Percentiles rank a stretch among this genome's conserved stretches.
Evolutionary conservation across 1,139 yeast species (phyloP).

Genomic region (Yamadazyma diospyri): DNA sequence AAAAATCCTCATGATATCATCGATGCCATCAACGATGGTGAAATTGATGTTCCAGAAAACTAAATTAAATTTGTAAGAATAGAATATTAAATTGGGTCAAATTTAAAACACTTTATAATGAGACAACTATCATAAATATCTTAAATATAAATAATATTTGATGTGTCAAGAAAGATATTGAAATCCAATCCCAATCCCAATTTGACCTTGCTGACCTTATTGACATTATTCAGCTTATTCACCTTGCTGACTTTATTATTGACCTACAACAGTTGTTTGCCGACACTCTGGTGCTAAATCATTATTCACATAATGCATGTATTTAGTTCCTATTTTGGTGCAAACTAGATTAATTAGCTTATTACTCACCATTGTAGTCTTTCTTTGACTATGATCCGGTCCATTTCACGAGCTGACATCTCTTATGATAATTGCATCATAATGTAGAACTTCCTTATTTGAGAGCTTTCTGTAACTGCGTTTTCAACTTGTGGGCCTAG

Average conservation of each 20-base stretch:
- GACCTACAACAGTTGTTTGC: constrained; percentile 51
- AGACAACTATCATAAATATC: constrained; percentile 14
- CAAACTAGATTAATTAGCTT: constrained; percentile 79
- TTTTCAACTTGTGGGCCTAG: too few relatives aligned
- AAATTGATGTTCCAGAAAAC: constrained; percentile 92
- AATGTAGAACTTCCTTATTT: too few relatives aligned
- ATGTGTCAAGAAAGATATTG: not conserved
- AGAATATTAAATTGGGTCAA: constrained; percentile 11
- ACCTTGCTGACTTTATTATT: too few relatives aligned
- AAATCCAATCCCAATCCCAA: too few relatives aligned
- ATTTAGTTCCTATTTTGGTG: constrained; percentile 93
- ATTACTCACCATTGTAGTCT: constrained; percentile 68
- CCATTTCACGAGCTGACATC: constrained; percentile 57
- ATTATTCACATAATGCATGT: constrained; percentile 42
- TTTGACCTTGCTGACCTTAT: not conserved
- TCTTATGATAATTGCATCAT: constrained; percentile 6
- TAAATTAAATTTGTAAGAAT: constrained; percentile 33
- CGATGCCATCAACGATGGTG: constrained; percentile 97
- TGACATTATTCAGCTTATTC: too few relatives aligned
- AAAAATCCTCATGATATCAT: constrained; percentile 99
- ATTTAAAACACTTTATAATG: constrained; percentile 13
- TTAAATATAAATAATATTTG: constrained; percentile 10
- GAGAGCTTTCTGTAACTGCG: not conserved
- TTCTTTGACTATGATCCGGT: constrained; percentile 47
- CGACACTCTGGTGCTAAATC: constrained; percentile 92